phyloP scores from a whole-genome alignment of 106 monocot genomes.

The Vanilla planifolia region DNA sequence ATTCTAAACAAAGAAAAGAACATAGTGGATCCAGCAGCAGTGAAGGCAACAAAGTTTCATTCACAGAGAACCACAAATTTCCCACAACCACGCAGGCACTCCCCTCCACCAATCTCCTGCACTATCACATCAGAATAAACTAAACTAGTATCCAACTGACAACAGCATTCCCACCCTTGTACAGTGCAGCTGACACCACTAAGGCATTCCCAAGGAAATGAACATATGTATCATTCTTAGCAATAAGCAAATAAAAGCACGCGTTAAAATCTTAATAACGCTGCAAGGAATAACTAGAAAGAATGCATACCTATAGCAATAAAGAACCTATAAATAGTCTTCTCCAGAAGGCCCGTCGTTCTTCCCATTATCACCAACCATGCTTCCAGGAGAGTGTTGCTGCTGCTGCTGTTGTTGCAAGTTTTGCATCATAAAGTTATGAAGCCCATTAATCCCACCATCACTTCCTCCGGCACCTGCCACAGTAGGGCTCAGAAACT shows the following conservation, averaged over 20 bases:
- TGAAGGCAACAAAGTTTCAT: neutral
- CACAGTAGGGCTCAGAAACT: constrained; percentile 19
- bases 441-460: constrained; percentile 9
- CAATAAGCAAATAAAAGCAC: neutral
- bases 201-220: neutral
- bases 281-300: neutral
- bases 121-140: neutral
- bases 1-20: too few species aligned
- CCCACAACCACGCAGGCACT: neutral
- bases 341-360: constrained; percentile 27
- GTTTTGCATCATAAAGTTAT: constrained; percentile 9
- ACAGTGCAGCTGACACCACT: neutral
- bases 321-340: constrained; percentile 22
- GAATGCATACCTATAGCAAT: neutral
- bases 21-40: neutral
- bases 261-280: neutral
- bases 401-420: constrained; percentile 20
- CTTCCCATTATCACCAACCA: constrained; percentile 34
- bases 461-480: constrained; percentile 6
- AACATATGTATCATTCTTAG: neutral
- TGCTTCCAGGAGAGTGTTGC: constrained; percentile 27
- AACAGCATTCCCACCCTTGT: neutral
- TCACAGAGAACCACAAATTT: neutral
- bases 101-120: neutral
- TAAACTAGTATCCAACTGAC: neutral